A percentile compares a stretch with the other conserved stretches of the same genome.
Conservation (phyloP, 257 asterid species). For the Craterostigma plantagineum region DNA sequence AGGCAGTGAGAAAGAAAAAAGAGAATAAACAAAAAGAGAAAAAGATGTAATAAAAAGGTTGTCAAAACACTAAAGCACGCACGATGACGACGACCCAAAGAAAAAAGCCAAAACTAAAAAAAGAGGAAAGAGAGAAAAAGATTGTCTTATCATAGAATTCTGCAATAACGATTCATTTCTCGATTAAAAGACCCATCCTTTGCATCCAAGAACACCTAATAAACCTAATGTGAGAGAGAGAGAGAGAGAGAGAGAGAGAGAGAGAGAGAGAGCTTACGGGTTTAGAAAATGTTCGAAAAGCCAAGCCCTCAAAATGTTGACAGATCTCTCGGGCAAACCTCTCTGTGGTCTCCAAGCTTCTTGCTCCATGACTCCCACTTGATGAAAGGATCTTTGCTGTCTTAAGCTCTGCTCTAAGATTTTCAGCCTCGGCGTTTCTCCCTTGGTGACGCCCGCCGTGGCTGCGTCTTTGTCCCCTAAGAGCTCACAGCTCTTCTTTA, state of each 20-base stretch:
- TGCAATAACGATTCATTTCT: conserved; percentile 17
- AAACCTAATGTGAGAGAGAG: too few relatives aligned
- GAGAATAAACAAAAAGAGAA: background rate
- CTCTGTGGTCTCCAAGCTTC: conserved; percentile 98
- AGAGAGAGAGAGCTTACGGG: conserved; percentile 47
- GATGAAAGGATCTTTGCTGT: conserved; percentile 76
- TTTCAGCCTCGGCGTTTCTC: conserved; percentile 85
- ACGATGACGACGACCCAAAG: too few relatives aligned
- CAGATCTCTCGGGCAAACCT: conserved; percentile 93
- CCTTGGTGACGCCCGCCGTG: conserved; percentile 63
- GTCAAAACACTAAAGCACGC: background rate
- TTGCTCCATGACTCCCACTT: conserved; percentile 96
- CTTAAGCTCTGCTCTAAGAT: conserved; percentile 69
- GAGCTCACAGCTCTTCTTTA: conserved; percentile 56
- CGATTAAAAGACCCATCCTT: conserved; percentile 12
- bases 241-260: too few relatives aligned
- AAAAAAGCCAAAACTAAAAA: conserved; percentile 1
- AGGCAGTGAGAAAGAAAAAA: conserved; percentile 1
- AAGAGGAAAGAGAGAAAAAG: background rate
- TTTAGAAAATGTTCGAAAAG: conserved; percentile 93
- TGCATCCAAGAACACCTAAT: conserved; percentile 9
- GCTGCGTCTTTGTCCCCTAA: conserved; percentile 70
- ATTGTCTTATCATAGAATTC: conserved; percentile 37
- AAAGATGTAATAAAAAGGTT: too few relatives aligned
- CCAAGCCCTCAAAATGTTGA: conserved; percentile 88